Conservation (phyloP, 768 basidiomycete species). For the Suillus clintonianus region DNA sequence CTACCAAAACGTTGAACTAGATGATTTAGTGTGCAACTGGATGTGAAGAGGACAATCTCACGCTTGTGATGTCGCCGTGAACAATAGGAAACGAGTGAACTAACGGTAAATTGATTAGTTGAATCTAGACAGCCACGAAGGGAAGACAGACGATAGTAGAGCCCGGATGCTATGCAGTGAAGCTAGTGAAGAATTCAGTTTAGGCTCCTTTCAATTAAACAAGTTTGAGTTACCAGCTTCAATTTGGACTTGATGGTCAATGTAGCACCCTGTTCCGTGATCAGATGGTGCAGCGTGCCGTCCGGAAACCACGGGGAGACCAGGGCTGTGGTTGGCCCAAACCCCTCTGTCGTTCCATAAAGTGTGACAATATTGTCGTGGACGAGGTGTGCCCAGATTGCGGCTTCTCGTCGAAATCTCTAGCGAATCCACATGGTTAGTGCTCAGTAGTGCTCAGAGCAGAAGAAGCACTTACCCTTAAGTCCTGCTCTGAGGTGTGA, state of each 20-base stretch:
- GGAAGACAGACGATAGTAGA: slow-evolving; percentile 10
- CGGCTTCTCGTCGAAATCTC: slow-evolving; percentile 18
- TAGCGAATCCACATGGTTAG: background rate
- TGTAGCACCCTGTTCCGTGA: background rate
- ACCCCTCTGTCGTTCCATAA: slow-evolving; percentile 14
- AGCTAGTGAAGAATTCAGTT: slow-evolving; percentile 10
- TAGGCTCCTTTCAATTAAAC: background rate
- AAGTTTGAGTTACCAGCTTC: background rate
- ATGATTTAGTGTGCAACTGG: too few species aligned
- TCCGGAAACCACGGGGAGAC: slow-evolving; percentile 4
- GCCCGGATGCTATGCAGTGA: slow-evolving; percentile 13
- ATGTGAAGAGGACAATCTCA: slow-evolving; percentile 1
- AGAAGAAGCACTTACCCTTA: background rate
- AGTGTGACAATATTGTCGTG: slow-evolving; percentile 22
- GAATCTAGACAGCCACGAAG: too few species aligned
- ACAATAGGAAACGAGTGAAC: slow-evolving; percentile 17
- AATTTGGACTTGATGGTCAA: background rate
- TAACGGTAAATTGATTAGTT: background rate
- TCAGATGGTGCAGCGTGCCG: background rate
- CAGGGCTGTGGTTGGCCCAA: background rate
- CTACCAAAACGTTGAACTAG: slow-evolving; percentile 21
- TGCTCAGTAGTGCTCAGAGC: background rate
- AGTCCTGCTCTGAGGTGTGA: background rate
- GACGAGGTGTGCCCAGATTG: slow-evolving; percentile 18
- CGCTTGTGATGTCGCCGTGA: slow-evolving; percentile 20